phyloP scores from a whole-genome alignment of 1,284 basidiomycete genomes.

The Neolentinus lepideus region DNA sequence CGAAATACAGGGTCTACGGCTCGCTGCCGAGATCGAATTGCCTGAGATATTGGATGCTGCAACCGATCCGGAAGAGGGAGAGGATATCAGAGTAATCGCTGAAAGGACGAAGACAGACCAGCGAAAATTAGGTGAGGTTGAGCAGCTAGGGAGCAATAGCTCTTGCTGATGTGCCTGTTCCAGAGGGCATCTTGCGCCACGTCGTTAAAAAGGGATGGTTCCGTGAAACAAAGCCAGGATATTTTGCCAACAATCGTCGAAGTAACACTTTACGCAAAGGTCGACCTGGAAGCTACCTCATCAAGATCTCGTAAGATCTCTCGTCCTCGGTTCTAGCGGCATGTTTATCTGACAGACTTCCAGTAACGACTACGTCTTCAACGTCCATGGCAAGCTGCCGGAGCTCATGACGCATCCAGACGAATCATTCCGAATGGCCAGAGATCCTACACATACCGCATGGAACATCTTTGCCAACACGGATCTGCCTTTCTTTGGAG shows the following conservation, averaged over 20 bases:
- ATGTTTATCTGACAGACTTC: not conserved
- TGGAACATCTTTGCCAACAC: not conserved
- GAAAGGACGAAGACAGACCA: not conserved
- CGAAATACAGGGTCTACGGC: not conserved
- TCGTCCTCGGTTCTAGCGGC: not conserved
- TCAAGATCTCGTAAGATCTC: not conserved
- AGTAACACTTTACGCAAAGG: not conserved
- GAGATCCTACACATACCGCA: not conserved
- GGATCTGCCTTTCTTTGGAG: not conserved
- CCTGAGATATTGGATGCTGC: not conserved
- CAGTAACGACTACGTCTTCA: not conserved
- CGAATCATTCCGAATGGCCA: not conserved
- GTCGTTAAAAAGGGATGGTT: not conserved
- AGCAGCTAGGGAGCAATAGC: not conserved
- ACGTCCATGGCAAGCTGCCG: not conserved
- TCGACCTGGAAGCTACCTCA: not conserved
- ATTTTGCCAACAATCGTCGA: conserved; percentile 1
- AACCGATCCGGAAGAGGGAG: not conserved
- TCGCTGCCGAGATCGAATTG: not conserved
- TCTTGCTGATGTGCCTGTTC: not conserved
- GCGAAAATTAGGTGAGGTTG: not conserved
- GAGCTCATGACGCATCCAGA: not conserved
- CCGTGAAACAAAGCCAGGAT: not conserved
- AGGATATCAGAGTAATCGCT: not conserved
- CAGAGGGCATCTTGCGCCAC: not conserved